A percentile compares a stretch with the other conserved stretches of the same genome.
Evolutionary conservation across 176 grass and related monocot genomes (phyloP).

Genomic region (Secale cereale): DNA sequence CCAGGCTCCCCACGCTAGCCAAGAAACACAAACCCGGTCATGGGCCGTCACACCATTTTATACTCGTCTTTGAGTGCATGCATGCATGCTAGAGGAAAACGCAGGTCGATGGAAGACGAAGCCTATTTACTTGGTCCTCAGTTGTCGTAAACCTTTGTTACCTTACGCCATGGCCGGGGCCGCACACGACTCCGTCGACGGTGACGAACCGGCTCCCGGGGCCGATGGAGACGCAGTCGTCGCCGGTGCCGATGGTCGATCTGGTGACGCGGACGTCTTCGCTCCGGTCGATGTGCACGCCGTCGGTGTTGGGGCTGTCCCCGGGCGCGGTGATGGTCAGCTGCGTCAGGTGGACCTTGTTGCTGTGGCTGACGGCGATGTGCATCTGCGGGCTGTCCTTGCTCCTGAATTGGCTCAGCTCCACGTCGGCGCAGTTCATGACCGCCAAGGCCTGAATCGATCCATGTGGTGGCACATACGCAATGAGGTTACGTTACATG

Average conservation of each 20-base stretch:
- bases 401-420: slow-evolving; percentile 25
- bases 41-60: not conserved
- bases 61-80: not conserved
- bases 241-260: slow-evolving; percentile 30
- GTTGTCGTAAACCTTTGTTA: not conserved
- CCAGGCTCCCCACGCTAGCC: slow-evolving; percentile 52
- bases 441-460: slow-evolving; percentile 17
- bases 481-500: not conserved
- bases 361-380: slow-evolving; percentile 23
- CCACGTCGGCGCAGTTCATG: slow-evolving; percentile 4
- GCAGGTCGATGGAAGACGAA: not conserved
- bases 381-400: slow-evolving; percentile 50
- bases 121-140: no score
- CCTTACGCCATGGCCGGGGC: slow-evolving; percentile 61
- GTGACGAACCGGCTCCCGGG: slow-evolving; percentile 30
- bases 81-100: not conserved
- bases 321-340: slow-evolving; percentile 40
- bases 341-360: not conserved
- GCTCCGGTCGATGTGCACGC: slow-evolving; percentile 38
- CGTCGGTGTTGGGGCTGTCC: slow-evolving; percentile 65
- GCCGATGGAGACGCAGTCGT: slow-evolving; percentile 64
- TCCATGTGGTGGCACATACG: not conserved
- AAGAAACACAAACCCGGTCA: not conserved
- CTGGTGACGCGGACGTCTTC: slow-evolving; percentile 24
- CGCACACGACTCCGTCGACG: slow-evolving; percentile 35